Percentiles rank a stretch among this genome's conserved stretches.
Conservation (phyloP, 23 red algal species). For the Gracilaria vermiculophylla region DNA sequence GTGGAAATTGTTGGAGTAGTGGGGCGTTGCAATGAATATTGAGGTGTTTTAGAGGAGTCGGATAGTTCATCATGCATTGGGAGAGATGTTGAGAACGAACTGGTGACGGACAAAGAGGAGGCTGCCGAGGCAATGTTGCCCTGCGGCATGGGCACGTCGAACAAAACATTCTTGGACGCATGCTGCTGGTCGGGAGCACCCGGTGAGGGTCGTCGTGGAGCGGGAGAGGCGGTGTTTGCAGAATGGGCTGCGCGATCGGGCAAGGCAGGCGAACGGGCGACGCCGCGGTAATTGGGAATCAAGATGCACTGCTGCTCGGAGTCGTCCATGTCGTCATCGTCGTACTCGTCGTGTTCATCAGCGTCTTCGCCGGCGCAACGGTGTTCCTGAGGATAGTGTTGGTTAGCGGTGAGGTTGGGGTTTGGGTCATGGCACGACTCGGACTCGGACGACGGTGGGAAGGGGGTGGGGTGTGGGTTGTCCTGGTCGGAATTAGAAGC, state of each 20-base stretch:
- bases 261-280: not conserved
- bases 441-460: too few species aligned
- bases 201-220: too few species aligned
- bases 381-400: not conserved
- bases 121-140: not conserved
- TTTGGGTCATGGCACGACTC: too few species aligned
- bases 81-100: not conserved
- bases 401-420: not conserved
- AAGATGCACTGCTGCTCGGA: not conserved
- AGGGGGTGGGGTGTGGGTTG: not conserved
- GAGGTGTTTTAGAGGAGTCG: not conserved
- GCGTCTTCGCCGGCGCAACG: not conserved
- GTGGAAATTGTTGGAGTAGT: not conserved
- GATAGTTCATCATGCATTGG: not conserved
- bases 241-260: not conserved
- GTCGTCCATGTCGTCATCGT: not conserved
- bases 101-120: not conserved
- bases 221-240: not conserved
- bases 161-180: not conserved
- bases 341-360: not conserved
- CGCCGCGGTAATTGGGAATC: conserved; percentile 18
- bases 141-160: not conserved
- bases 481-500: conserved; percentile 5
- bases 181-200: too few species aligned
- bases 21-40: not conserved